Evolutionary conservation across 2,329 filamentous ascomycete genomes (phyloP).

Genomic region (Curvularia spicifera): DNA sequence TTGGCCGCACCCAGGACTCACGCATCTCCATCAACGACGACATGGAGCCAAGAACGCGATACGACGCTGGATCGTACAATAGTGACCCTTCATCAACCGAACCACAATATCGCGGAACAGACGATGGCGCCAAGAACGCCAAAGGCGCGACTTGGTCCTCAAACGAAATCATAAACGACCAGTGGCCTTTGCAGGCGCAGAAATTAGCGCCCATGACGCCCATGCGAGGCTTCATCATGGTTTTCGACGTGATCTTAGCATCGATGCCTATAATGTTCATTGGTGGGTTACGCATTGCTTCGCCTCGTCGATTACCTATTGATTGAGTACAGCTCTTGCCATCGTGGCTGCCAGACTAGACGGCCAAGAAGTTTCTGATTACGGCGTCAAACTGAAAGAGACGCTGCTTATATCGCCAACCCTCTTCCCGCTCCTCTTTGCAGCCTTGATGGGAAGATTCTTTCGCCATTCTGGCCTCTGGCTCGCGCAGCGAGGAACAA

Average conservation of each 20-base stretch:
- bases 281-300: constrained; percentile 15
- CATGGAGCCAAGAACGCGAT: constrained; percentile 18
- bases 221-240: constrained; percentile 23
- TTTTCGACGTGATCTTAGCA: constrained; percentile 35
- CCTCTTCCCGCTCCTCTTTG: constrained; percentile 40
- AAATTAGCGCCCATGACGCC: constrained; percentile 30
- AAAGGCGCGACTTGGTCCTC: neutral
- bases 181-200: constrained; percentile 29
- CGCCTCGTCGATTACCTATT: constrained; percentile 1
- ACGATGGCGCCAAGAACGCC: neutral
- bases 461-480: constrained; percentile 37
- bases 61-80: constrained; percentile 9
- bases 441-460: constrained; percentile 39
- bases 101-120: neutral
- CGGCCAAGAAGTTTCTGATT: constrained; percentile 22
- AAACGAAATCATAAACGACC: neutral
- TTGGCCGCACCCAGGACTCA: neutral
- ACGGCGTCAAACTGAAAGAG: constrained; percentile 17
- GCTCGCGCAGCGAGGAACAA: constrained; percentile 38
- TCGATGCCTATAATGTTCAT: constrained; percentile 38
- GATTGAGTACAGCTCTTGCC: constrained; percentile 30
- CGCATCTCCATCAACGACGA: constrained; percentile 1
- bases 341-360: constrained; percentile 31
- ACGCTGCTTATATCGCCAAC: constrained; percentile 33
- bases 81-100: constrained; percentile 10